phyloP scores from a whole-genome alignment of 1,284 basidiomycete species.

The Tylopilus sp. region DNA sequence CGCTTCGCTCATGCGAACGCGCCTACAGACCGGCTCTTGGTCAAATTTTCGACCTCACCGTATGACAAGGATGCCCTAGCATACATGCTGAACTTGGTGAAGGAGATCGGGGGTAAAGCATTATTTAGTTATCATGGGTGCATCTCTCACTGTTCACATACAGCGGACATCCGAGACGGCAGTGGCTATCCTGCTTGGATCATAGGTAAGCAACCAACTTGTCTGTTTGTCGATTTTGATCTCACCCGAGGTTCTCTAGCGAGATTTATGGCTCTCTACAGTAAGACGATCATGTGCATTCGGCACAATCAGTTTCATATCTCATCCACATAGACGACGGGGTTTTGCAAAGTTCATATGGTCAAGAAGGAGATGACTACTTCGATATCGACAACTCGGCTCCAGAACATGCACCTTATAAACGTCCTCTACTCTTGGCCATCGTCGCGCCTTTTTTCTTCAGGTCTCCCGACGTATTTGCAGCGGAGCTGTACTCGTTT shows the following conservation, averaged over 20 bases:
- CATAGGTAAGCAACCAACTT: slow-evolving; percentile 29
- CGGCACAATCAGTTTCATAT: background rate
- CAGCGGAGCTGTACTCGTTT: slow-evolving; percentile 38
- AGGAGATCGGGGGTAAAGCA: slow-evolving; percentile 36
- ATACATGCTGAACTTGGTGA: slow-evolving; percentile 42
- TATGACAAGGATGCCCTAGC: slow-evolving; percentile 31
- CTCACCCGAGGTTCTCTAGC: slow-evolving; percentile 24
- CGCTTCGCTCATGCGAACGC: background rate
- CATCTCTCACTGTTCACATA: background rate
- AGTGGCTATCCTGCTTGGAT: slow-evolving; percentile 36
- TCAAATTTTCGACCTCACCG: slow-evolving; percentile 46
- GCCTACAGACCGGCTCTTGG: slow-evolving; percentile 37
- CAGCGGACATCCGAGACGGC: slow-evolving; percentile 19
- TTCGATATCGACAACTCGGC: slow-evolving; percentile 41
- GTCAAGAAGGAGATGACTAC: slow-evolving; percentile 43
- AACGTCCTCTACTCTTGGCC: slow-evolving; percentile 29
- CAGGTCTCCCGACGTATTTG: slow-evolving; percentile 40
- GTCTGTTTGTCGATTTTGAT: background rate
- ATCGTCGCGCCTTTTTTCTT: slow-evolving; percentile 36
- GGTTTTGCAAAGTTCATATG: slow-evolving; percentile 41
- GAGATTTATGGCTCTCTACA: slow-evolving; percentile 42
- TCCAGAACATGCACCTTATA: slow-evolving; percentile 26
- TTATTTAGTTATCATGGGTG: background rate
- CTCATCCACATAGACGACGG: slow-evolving; percentile 35
- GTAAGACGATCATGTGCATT: slow-evolving; percentile 26